Conservation (phyloP, 176 grass and related monocot genomes). For the Poa annua region DNA sequence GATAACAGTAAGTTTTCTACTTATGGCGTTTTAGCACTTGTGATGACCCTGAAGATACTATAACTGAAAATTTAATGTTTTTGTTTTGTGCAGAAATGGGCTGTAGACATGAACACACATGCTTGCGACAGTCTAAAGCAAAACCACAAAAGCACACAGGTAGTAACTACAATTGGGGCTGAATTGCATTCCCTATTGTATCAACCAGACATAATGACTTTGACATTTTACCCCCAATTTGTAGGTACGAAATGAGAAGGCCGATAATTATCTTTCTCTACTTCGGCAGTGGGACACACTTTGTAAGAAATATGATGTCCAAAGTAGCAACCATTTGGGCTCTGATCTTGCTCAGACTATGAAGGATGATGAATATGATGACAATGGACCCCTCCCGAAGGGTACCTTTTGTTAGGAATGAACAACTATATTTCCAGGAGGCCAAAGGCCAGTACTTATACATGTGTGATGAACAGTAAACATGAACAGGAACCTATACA, state of each 20-base stretch:
- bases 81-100: slow-evolving; percentile 49
- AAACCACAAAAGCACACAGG: slow-evolving; percentile 66
- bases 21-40: background rate
- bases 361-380: slow-evolving; percentile 40
- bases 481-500: no score
- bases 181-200: background rate
- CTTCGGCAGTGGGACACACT: slow-evolving; percentile 59
- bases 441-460: no score
- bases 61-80: background rate
- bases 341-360: slow-evolving; percentile 7
- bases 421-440: no score
- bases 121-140: slow-evolving; percentile 62
- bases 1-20: background rate
- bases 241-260: slow-evolving; percentile 72
- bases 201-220: background rate
- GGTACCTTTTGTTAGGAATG: slow-evolving; percentile 28
- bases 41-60: background rate
- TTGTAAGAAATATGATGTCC: slow-evolving; percentile 45
- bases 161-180: background rate
- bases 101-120: slow-evolving; percentile 62
- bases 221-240: background rate
- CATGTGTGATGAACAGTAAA: no score
- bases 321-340: background rate
- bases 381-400: slow-evolving; percentile 18
- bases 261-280: slow-evolving; percentile 60